Conservation (phyloP, 176 grass and related monocot genomes). For the Phoenix roebelenii region DNA sequence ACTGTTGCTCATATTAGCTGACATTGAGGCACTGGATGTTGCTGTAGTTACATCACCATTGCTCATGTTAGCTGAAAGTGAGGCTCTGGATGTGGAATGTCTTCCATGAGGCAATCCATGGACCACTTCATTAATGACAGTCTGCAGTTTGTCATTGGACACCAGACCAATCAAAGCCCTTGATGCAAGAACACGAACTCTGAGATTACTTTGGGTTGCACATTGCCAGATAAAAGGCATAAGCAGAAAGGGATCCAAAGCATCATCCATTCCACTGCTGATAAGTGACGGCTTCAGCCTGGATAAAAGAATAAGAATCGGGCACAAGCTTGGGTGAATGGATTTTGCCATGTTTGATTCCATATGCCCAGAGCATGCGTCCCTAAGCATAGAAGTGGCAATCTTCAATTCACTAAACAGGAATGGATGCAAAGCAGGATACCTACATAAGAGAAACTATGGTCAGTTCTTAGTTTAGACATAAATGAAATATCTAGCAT, state of each 20-base stretch:
- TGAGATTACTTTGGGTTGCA: conserved; percentile 83
- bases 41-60: conserved; percentile 26
- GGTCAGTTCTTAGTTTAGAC: background rate
- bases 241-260: conserved; percentile 83
- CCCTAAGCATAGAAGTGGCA: conserved; percentile 52
- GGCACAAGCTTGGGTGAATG: conserved; percentile 91
- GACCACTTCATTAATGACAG: conserved; percentile 49
- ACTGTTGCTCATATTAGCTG: conserved; percentile 33
- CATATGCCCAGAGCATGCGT: conserved; percentile 35
- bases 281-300: conserved; percentile 80
- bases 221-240: conserved; percentile 83
- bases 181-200: conserved; percentile 79
- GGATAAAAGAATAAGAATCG: conserved; percentile 92
- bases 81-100: conserved; percentile 11
- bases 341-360: conserved; percentile 68
- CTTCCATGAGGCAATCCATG: conserved; percentile 46
- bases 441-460: conserved; percentile 49
- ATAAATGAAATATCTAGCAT: no score
- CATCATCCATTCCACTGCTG: conserved; percentile 59
- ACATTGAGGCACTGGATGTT: background rate
- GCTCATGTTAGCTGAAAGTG: conserved; percentile 18
- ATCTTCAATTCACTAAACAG: conserved; percentile 60
- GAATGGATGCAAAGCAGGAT: conserved; percentile 87
- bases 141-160: conserved; percentile 70
- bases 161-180: conserved; percentile 80